Evolutionary conservation across 306 rosid species (phyloP).

Genomic region (Aeschynomene evenia): DNA sequence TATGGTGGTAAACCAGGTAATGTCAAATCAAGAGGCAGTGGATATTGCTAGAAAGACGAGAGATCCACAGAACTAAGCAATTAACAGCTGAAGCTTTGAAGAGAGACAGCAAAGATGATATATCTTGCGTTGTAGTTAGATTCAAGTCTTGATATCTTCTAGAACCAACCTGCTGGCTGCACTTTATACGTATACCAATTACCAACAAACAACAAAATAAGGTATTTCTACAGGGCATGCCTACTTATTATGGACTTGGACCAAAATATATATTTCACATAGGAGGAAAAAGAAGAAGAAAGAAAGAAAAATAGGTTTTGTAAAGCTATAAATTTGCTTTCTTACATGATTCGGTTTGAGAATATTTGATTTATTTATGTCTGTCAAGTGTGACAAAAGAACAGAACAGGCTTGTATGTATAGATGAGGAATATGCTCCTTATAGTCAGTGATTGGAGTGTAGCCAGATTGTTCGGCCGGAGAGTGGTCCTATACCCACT

Average conservation of each 20-base stretch:
- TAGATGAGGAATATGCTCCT: slow-evolving; percentile 42
- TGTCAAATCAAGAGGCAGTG: slow-evolving; percentile 86
- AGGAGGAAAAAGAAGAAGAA: slow-evolving; percentile 16
- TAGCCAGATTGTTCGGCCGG: slow-evolving; percentile 32
- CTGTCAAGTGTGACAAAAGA: slow-evolving; percentile 41
- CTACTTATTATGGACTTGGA: slow-evolving; percentile 32
- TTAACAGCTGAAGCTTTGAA: slow-evolving; percentile 73
- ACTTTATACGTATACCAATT: no score
- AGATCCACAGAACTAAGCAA: slow-evolving; percentile 75
- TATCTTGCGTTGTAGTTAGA: slow-evolving; percentile 83
- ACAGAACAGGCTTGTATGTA: slow-evolving; percentile 36
- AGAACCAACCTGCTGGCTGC: slow-evolving; percentile 29
- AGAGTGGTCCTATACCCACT: slow-evolving; percentile 20
- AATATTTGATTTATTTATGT: slow-evolving; percentile 61
- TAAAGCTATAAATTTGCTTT: slow-evolving; percentile 42
- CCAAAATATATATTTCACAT: slow-evolving; percentile 34
- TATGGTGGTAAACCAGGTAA: slow-evolving; percentile 57
- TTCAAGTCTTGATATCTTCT: slow-evolving; percentile 47
- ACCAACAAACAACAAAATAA: slow-evolving; percentile 39
- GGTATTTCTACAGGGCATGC: slow-evolving; percentile 31
- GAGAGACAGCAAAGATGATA: slow-evolving; percentile 89
- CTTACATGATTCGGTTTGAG: slow-evolving; percentile 41
- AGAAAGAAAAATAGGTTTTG: slow-evolving; percentile 26
- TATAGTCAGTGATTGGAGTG: slow-evolving; percentile 40
- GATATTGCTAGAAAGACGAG: slow-evolving; percentile 69